Evolutionary conservation across 768 basidiomycete genomes (phyloP), one percentile per base, ranked within the genome.

Genomic region (Suillus bovinus): DNA sequence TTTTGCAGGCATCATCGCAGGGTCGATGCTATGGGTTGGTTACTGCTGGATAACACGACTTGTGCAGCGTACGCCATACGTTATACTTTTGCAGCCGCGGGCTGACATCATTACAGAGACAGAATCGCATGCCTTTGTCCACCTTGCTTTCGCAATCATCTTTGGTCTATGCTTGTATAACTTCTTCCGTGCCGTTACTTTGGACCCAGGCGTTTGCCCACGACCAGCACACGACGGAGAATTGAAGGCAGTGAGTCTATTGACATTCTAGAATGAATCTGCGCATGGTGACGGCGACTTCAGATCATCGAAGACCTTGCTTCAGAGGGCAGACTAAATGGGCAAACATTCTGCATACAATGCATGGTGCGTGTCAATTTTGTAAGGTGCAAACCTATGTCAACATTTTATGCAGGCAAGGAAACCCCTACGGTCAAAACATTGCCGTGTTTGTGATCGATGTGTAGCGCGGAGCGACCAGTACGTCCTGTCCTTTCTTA

Each of bases 341-440:
- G 96, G 1, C 94, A 95, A 73, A 94, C 94, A 11, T 99, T 99
- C 74, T 99, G 97, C 70, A 90, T 99, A 57, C 86, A 89, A 63
- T 99, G 96, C 77, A 94, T 99, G 94, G 90, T 89, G 64, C 54
- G 85, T 54, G 4, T 22, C 17, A 8, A 58, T 60, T 39, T 38
- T 22, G 22, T 34, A 38, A 33, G n/a, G 7, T 46, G 20, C 49
- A 29, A 41, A 29, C 6, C 31, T 33, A 52, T 52, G n/a, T 44
- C 27, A 4, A 49, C n/a, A 34, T 17, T 46, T 55, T 3, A 56
- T 39, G 17, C 42, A 91, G 89, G 90, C 91, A 10, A 86, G 90
- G 46, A 95, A 96, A 70, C 93, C 97, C 14, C 78, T 99, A 27
- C 84, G 97, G 7, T 96, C 94, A 34, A 99, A 96, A 74, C 97